Evolutionary conservation across 768 basidiomycete genomes (phyloP).

Genomic region (Trametes cingulata): DNA sequence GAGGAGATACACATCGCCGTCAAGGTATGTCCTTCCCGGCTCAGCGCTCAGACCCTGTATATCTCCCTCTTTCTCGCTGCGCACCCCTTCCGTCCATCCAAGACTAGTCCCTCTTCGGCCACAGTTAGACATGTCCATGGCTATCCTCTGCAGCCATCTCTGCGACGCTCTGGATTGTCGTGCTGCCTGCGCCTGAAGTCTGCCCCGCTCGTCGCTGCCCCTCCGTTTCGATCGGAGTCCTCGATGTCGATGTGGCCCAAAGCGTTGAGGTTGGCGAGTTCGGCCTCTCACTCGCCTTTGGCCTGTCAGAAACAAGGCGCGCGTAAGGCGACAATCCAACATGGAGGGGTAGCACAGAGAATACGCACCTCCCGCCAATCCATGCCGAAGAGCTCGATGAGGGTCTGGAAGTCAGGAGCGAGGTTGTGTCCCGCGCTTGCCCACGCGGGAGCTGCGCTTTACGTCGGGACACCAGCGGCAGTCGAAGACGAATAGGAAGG

Average conservation of each 20-base stretch:
- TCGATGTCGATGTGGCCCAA: constrained; percentile 41
- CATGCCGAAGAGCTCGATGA: constrained; percentile 31
- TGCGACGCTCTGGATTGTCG: no score
- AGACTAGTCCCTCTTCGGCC: no score
- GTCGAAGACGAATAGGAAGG: constrained; percentile 50
- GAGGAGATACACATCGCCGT: constrained; percentile 32
- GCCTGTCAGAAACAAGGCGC: constrained; percentile 32
- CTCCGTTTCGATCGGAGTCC: no score
- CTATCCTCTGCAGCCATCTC: no score
- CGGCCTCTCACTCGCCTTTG: constrained; percentile 51
- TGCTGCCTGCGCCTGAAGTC: no score
- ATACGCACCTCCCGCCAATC: constrained; percentile 35
- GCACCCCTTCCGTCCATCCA: neutral
- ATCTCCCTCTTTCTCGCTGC: neutral
- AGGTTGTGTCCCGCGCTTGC: constrained; percentile 29
- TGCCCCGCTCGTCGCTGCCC: no score
- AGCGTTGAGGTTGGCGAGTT: constrained; percentile 45
- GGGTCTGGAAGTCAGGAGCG: constrained; percentile 21
- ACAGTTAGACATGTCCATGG: no score
- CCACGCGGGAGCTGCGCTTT: constrained; percentile 39
- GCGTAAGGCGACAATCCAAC: neutral
- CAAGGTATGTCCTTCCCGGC: constrained; percentile 26
- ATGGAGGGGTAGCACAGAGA: constrained; percentile 16
- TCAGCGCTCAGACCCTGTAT: neutral
- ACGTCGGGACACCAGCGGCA: constrained; percentile 42